phyloP scores from a whole-genome alignment of 148 eudicot genomes.

The Cornus florida region DNA sequence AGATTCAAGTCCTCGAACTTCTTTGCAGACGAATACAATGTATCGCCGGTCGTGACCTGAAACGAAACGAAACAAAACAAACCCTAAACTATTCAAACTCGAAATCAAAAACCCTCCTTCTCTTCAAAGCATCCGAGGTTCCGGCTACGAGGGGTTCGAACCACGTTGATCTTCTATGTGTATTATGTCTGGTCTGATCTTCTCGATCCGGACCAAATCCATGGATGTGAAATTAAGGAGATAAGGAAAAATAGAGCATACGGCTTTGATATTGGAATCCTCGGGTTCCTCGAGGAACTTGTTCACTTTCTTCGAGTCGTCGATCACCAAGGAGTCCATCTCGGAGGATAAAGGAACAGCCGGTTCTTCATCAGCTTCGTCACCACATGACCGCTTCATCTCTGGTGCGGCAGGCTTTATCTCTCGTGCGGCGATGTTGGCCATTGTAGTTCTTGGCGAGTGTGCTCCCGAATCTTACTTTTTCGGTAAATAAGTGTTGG shows the following conservation, averaged over 20 bases:
- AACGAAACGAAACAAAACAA: constrained; percentile 19
- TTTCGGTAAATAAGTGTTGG: too few species aligned
- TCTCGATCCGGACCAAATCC: too few species aligned
- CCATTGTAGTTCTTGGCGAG: constrained; percentile 17
- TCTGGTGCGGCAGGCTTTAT: constrained; percentile 6
- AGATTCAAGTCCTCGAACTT: constrained; percentile 77
- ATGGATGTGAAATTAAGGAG: neutral
- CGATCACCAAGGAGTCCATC: constrained; percentile 26
- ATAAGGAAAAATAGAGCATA: constrained; percentile 13
- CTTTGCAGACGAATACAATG: constrained; percentile 77
- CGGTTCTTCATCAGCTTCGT: constrained; percentile 43
- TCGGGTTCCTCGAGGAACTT: constrained; percentile 63
- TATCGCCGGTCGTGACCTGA: constrained; percentile 69
- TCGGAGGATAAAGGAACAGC: constrained; percentile 12
- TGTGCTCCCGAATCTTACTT: too few species aligned
- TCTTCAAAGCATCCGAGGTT: too few species aligned
- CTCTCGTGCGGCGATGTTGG: constrained; percentile 22
- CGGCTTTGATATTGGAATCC: constrained; percentile 64
- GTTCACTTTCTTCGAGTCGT: constrained; percentile 20
- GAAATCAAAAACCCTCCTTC: neutral
- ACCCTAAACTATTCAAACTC: neutral
- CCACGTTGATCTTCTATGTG: too few species aligned
- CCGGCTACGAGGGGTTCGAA: too few species aligned
- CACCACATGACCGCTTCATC: constrained; percentile 43
- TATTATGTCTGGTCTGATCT: too few species aligned